Base-by-base conservation (phyloP, 2,329 filamentous ascomycete species). In the Nigrograna mackinnonii region DNA sequence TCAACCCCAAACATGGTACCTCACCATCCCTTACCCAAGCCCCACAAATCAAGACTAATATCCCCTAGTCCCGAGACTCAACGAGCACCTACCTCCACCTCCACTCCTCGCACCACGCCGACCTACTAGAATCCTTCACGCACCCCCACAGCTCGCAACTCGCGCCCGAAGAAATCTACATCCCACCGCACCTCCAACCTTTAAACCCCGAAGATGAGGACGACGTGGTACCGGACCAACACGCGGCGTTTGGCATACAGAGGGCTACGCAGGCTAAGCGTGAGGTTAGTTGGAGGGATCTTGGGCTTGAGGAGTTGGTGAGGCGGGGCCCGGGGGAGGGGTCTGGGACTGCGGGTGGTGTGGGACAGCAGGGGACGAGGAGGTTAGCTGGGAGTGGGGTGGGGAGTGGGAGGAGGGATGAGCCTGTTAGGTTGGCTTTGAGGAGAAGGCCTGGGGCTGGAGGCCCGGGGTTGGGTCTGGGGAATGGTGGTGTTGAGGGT, bases 151-250 rank as follows among this genome's bases (percentile, higher is more conserved):
- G 47, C 3, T 64, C 55, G 1, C 52, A 59, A 14, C 59, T 68
- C 18, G 40, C 57, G 5, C 66, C 71, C 47, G 89, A 94, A 70
- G 87, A 91, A 43, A 88, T 94, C 63, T 87, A 88, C 67, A 86
- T 95, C n/a, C 83, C 86, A 22, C 83, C 83, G 6, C 82, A 89
- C 49, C 83, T 91, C 63, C 87, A 90, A 65, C 89, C 89, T 30
- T 78, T 91, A 61, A 92, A 94, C 64, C 89, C 89, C 0, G 89
- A 94, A 68, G 89, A 94, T 65, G 88, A 94, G 70, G 89, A 94
- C 62, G 89, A 94, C 60, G 86, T 94, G 4, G 89, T 94, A 4
- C 89, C 89, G 0, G 88, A 94, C 67, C 89, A 94, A 71, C 89
- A 94, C 63, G 89, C 89, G 11, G 89, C 89, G 0, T 94, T 94